A percentile compares a stretch with the other conserved stretches of the same genome.
phyloP scores from a whole-genome alignment of 805 yeast species.

The Dipodascopsis uninucleata region DNA sequence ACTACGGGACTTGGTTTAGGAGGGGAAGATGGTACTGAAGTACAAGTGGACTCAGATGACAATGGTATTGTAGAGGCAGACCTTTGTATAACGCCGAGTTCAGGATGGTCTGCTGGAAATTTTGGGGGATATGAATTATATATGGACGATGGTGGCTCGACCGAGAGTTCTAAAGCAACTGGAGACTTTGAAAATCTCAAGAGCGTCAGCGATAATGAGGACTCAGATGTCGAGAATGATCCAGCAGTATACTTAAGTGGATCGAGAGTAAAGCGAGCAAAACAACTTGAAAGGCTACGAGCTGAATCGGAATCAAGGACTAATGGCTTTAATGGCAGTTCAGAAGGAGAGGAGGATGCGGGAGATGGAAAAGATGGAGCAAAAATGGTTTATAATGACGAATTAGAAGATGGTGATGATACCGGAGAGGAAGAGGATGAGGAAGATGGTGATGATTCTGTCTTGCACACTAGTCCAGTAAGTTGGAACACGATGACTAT shows the following conservation, averaged over 20 bases:
- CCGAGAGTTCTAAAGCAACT: background rate
- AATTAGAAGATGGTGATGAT: slow-evolving; percentile 43
- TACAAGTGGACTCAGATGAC: slow-evolving; percentile 36
- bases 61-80: slow-evolving; percentile 71
- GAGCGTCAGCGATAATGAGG: slow-evolving; percentile 58
- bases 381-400: slow-evolving; percentile 32
- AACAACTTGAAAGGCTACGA: slow-evolving; percentile 16
- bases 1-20: slow-evolving; percentile 45
- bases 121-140: slow-evolving; percentile 92
- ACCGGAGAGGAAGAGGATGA: slow-evolving; percentile 63
- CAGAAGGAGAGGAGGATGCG: slow-evolving; percentile 1
- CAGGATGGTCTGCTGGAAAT: slow-evolving; percentile 74
- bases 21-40: slow-evolving; percentile 29
- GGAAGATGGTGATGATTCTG: slow-evolving; percentile 67
- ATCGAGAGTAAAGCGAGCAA: slow-evolving; percentile 15
- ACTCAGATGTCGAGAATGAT: slow-evolving; percentile 19
- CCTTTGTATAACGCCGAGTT: slow-evolving; percentile 72
- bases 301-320: slow-evolving; percentile 7
- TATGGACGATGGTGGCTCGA: slow-evolving; percentile 45
- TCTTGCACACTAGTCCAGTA: slow-evolving; percentile 75
- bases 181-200: slow-evolving; percentile 36
- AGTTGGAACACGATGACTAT: slow-evolving; percentile 75
- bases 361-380: slow-evolving; percentile 44
- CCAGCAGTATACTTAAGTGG: slow-evolving; percentile 30
- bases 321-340: background rate